Evolutionary conservation across 2,329 filamentous ascomycete species (phyloP).

Genomic region (Epichloe brachyelytri): DNA sequence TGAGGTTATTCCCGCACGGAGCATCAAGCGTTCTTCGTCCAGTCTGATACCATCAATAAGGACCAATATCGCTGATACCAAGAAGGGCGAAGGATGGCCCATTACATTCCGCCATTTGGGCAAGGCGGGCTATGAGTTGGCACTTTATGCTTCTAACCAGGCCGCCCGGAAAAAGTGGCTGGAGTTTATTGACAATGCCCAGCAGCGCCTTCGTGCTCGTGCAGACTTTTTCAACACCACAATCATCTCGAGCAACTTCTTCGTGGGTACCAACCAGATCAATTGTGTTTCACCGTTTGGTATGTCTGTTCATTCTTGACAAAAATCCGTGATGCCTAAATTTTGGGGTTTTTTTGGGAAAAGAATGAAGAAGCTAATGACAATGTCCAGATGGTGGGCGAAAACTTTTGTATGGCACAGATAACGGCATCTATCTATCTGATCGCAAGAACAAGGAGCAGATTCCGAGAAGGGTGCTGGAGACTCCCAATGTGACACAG

Average conservation of each 20-base stretch:
- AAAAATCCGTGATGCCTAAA: neutral
- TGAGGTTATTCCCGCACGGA: constrained; percentile 72
- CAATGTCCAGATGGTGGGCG: constrained; percentile 64
- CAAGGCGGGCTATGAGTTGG: constrained; percentile 87
- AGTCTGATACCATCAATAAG: constrained; percentile 56
- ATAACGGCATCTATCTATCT: constrained; percentile 83
- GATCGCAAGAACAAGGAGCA: constrained; percentile 82
- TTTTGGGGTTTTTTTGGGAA: no score
- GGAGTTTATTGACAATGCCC: constrained; percentile 84
- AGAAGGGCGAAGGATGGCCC: constrained; percentile 66
- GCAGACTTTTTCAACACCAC: constrained; percentile 81
- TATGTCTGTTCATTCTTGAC: constrained; percentile 28
- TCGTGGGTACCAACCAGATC: constrained; percentile 61
- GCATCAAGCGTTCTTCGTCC: constrained; percentile 77
- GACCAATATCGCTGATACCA: constrained; percentile 37
- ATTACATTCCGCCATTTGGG: constrained; percentile 95
- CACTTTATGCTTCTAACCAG: constrained; percentile 74
- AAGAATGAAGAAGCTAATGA: constrained; percentile 6
- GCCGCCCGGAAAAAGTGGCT: constrained; percentile 92
- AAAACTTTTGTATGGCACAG: constrained; percentile 88
- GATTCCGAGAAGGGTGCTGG: constrained; percentile 70
- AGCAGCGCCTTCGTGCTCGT: constrained; percentile 72
- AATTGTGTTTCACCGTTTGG: constrained; percentile 90
- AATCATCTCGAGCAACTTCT: constrained; percentile 46
- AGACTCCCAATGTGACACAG: constrained; percentile 79